Base-by-base conservation (phyloP, 2,329 filamentous ascomycete genomes). In the Elsinoe ampelina region DNA sequence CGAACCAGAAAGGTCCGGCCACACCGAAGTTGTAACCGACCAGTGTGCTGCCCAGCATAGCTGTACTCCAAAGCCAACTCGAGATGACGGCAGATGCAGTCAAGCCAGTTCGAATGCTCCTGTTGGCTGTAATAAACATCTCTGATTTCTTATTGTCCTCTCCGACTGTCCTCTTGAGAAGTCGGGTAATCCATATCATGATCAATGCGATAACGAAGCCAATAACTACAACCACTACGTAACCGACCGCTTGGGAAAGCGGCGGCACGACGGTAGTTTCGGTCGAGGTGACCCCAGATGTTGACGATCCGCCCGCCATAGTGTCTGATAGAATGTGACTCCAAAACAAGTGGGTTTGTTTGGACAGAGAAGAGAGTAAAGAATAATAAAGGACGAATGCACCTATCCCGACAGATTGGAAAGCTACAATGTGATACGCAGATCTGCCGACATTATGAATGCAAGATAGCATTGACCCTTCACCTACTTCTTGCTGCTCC, bases 191-290 rank as follows among this genome's bases (percentile, higher is more conserved):
- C 4, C 67, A 61, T 5, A 79, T 59, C 58, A 78, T 77, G 15
- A 79, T 71, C 2, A 70, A 65, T 55, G 72, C 75, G 60, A 79
- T 79, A 1, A 74, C 59, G 1, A 78, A 65, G 1, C 73, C 73
- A 5, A 79, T 71, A 5, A 75, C 77, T 57, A 78, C 70, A 41
- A 79, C 70, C 17, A 78, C 66, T 58, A 75, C 75, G 67, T 78
- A 77, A 60, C 70, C 71, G 5, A 65, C 63, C 20, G 63, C 70
- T 55, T 71, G 67, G 1, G 65, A 64, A 26, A 72, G 61, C 7
- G 52, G 38, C 4, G 52, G 52, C 11, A 55, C 52, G 10, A 55
- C 39, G 10, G 38, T 38, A 3, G 36, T 45, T 3, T 42, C 52
- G 12, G 52, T 55, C 2, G 52, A 34, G 22, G 22, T 55, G 20